Conservation (phyloP, 1,139 yeast species). For the Scheffersomyces insectosa region DNA sequence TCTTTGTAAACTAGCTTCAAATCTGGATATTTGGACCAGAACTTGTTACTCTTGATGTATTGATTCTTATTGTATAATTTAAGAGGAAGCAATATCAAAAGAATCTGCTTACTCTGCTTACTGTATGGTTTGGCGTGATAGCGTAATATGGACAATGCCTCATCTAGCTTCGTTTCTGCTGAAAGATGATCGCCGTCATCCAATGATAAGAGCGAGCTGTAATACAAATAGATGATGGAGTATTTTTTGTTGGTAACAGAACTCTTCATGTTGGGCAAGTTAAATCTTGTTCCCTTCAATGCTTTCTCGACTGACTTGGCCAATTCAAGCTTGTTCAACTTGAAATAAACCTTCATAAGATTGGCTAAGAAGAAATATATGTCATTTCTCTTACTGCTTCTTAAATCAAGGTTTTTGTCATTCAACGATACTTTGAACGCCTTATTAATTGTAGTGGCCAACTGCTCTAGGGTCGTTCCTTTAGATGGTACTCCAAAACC, state of each 20-base stretch:
- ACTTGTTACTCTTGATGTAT: constrained; percentile 23
- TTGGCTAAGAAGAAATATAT: constrained; percentile 75
- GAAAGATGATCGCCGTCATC: constrained; percentile 59
- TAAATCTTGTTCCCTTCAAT: constrained; percentile 51
- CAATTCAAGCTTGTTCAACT: constrained; percentile 67
- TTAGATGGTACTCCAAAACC: constrained; percentile 5
- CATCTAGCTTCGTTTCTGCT: constrained; percentile 50
- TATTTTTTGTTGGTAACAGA: constrained; percentile 49
- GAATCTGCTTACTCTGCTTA: constrained; percentile 41
- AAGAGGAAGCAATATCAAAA: constrained; percentile 57
- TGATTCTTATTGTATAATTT: constrained; percentile 41
- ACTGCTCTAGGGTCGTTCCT: constrained; percentile 40
- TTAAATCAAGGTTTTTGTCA: constrained; percentile 62
- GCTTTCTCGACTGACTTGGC: constrained; percentile 82
- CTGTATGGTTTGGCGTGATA: constrained; percentile 20
- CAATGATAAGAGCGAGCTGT: constrained; percentile 61
- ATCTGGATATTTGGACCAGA: constrained; percentile 49
- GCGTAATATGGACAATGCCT: constrained; percentile 44
- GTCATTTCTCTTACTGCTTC: constrained; percentile 57
- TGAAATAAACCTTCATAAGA: constrained; percentile 71
- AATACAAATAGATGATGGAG: constrained; percentile 62
- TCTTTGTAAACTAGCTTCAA: constrained; percentile 48
- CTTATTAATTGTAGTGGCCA: constrained; percentile 69
- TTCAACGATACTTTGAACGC: constrained; percentile 78
- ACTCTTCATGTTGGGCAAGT: constrained; percentile 53